Base-by-base conservation (phyloP, 176 grass and related monocot species). In the Saccharum spontaneum region DNA sequence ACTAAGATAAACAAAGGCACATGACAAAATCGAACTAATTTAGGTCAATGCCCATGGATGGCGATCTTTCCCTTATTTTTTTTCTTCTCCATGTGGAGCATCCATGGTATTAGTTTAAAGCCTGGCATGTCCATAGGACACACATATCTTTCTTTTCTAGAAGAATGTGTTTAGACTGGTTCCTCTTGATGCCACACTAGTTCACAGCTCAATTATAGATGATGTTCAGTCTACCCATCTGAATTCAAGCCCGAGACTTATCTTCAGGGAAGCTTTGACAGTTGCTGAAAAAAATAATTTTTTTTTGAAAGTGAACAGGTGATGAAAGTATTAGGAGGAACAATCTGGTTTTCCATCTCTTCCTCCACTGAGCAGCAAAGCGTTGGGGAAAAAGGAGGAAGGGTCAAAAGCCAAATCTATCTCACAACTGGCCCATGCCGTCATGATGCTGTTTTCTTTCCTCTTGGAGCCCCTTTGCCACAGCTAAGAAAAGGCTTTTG, bases 31-130 rank as follows among this genome's bases (percentile, higher is more conserved):
- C 28, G 18, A 87, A 83, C 74, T 83, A 74, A 24, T 74, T 79
- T 74, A 83, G 84, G 84, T 90, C 83, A 86, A 90, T 83, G 73
- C 22, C 37, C 34, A 72, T 67, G 48, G 79, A 86, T 83, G n/a
- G 38, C 28, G 10, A 79, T 66, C 68, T 48, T 67, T 11, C 22
- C 1, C 57, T 38, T 73, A 65, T 44, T 68, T 41, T 65, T 17
- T 68, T 55, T 22, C 14, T 73, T 73, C 38, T 75, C 48, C 62
- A 76, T 82, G 71, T 82, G 85, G 85, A 67, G 70, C 78, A 18
- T 69, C 71, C 61, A 76, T 57, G 78, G 45, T 26, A 57, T 14
- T 43, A 55, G 23, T 60, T 87, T 18, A 67, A 68, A 67, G 16
- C 15, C 15, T 50, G 3, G 8, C 6, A 54, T 22, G 16, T 31